Evolutionary conservation across 2,329 filamentous ascomycete genomes (phyloP).

Genomic region (Cladophialophora yegresii): DNA sequence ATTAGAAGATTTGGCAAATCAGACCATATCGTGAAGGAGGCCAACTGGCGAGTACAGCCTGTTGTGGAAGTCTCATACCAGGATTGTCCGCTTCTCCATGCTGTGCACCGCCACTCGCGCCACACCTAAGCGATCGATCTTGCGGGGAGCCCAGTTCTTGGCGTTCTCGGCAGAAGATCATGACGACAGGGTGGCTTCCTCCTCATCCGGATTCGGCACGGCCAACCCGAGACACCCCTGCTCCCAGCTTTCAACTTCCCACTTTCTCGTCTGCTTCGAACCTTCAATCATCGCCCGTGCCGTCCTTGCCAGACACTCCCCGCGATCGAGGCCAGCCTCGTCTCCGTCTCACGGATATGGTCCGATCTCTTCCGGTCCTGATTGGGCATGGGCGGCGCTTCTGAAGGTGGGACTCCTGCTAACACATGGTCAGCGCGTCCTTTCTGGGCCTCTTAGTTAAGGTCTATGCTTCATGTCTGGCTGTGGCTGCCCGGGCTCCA

Average conservation of each 20-base stretch:
- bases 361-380: not conserved
- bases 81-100: not conserved
- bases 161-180: conserved; percentile 1
- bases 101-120: not conserved
- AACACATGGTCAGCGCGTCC: not conserved
- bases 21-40: too few species aligned
- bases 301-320: not conserved
- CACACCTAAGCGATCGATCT: not conserved
- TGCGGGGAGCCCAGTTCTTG: not conserved
- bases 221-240: not conserved
- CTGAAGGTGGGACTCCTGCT: not conserved
- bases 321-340: not conserved
- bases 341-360: not conserved
- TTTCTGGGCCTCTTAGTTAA: not conserved
- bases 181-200: not conserved
- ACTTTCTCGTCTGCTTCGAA: not conserved
- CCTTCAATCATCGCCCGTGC: not conserved
- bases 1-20: not conserved
- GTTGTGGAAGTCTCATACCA: not conserved
- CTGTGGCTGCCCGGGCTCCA: not conserved
- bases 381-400: not conserved
- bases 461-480: not conserved
- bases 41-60: not conserved
- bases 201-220: not conserved
- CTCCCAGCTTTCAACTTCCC: not conserved